Conservation (phyloP, 352 stramenopile species). For the Globisporangium apiculatum region DNA sequence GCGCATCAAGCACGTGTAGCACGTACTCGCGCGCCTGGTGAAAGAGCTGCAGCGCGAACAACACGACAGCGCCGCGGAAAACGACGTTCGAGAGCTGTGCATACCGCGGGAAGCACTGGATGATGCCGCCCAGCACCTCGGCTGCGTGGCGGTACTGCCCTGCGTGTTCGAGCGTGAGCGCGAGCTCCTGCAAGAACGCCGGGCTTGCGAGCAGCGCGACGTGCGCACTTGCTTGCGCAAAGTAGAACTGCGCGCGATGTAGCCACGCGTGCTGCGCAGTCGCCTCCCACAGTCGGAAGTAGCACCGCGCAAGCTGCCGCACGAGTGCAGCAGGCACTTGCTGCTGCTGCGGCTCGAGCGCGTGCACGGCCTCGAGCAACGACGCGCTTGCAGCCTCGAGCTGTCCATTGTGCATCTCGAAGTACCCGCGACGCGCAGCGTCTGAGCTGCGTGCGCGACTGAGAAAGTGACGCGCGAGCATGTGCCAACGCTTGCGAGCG, state of each 20-base stretch:
- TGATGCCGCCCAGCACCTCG: conserved; percentile 46
- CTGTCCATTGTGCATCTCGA: conserved; percentile 35
- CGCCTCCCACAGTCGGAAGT: conserved; percentile 27
- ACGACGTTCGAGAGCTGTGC: conserved; percentile 40
- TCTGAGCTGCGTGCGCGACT: conserved; percentile 23
- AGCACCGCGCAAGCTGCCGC: conserved; percentile 39
- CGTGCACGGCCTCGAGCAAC: conserved; percentile 23
- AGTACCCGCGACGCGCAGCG: conserved; percentile 28
- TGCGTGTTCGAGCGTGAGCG: conserved; percentile 33
- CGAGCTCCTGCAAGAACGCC: conserved; percentile 54
- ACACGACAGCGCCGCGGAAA: conserved; percentile 56
- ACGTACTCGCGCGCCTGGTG: conserved; percentile 65
- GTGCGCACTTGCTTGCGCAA: conserved; percentile 36
- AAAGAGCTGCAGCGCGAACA: conserved; percentile 52
- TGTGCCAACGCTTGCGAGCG: conserved; percentile 39
- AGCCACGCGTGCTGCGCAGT: conserved; percentile 24
- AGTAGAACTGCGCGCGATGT: conserved; percentile 38
- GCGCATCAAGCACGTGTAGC: conserved; percentile 45
- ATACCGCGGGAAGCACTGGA: conserved; percentile 56
- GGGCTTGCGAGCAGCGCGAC: conserved; percentile 41
- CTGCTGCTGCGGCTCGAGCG: conserved; percentile 15
- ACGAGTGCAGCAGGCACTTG: conserved; percentile 19
- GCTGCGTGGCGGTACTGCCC: conserved; percentile 36
- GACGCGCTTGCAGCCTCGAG: conserved; percentile 24
- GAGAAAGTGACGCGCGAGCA: conserved; percentile 37